These are phyloP conservation scores for Trypanosoma scelopori DNA, from an alignment of 208 protist genomes.

Conservation along the genomic window DNA sequence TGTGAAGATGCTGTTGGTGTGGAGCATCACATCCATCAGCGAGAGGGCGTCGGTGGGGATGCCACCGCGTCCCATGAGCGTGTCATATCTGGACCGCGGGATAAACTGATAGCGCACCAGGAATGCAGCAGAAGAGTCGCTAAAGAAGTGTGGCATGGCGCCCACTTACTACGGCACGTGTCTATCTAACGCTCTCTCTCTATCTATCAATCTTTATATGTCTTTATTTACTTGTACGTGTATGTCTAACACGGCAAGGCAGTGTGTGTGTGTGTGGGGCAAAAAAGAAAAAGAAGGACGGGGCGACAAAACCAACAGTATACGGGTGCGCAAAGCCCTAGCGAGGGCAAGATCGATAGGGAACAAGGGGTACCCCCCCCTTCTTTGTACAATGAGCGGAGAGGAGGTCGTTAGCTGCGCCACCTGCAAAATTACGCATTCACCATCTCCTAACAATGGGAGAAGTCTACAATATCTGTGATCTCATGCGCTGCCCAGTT, in stretches of 20 bases:
- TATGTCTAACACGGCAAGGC: too few relatives aligned
- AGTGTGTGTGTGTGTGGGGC: too few relatives aligned
- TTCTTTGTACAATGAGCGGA: slow-evolving; percentile 6
- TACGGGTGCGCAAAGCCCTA: too few relatives aligned
- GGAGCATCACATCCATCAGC: slow-evolving; percentile 41
- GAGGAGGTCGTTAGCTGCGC: background rate
- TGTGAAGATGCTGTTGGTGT: slow-evolving; percentile 39
- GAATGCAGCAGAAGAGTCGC: slow-evolving; percentile 19
- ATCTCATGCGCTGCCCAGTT: slow-evolving; percentile 68
- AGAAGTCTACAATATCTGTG: slow-evolving; percentile 82
- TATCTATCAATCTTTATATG: too few relatives aligned
- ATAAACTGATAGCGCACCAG: slow-evolving; percentile 25
- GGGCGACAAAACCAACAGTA: slow-evolving; percentile 5
- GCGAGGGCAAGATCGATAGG: too few relatives aligned
- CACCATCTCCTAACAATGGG: slow-evolving; percentile 40
- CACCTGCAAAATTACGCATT: background rate
- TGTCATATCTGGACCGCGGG: background rate
- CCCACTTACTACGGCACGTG: background rate
- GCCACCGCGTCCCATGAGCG: background rate
- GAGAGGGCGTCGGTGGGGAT: slow-evolving; percentile 35
- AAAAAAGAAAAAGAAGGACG: slow-evolving; percentile 7
- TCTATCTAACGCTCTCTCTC: too few relatives aligned
- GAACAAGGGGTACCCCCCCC: too few relatives aligned
- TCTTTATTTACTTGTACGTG: too few relatives aligned
- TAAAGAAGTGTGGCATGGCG: slow-evolving; percentile 21